Conservation (phyloP, 768 basidiomycete genomes). For the Tylopilus balloui region DNA sequence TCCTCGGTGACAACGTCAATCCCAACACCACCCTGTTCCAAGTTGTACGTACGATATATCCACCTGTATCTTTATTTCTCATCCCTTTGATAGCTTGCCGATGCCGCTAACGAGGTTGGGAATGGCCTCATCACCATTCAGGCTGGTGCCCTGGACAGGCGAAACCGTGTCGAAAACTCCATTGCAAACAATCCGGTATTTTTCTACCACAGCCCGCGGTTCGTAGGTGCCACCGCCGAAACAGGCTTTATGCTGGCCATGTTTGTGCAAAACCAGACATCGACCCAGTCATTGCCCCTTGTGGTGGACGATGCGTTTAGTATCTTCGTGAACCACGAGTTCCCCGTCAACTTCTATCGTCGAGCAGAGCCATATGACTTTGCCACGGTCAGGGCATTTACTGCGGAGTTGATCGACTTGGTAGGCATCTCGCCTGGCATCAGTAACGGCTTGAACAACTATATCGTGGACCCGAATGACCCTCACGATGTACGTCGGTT, state of each 20-base stretch:
- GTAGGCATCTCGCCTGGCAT: constrained; percentile 11
- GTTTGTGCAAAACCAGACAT: not conserved
- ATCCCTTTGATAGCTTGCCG: constrained; percentile 3
- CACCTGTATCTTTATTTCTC: too few species aligned
- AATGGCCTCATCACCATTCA: constrained; percentile 16
- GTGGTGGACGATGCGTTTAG: constrained; percentile 12
- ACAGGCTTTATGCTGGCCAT: constrained; percentile 13
- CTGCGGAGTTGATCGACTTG: not conserved
- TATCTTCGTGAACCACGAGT: constrained; percentile 15
- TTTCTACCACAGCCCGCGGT: constrained; percentile 15
- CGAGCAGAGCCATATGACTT: constrained; percentile 13
- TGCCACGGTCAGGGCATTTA: not conserved
- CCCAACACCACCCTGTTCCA: not conserved
- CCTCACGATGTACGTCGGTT: constrained; percentile 7
- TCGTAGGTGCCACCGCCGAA: constrained; percentile 13
- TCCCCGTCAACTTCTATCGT: constrained; percentile 15
- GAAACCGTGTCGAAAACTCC: constrained; percentile 19
- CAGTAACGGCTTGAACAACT: constrained; percentile 15
- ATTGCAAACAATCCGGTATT: constrained; percentile 22
- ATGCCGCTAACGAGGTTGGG: constrained; percentile 15
- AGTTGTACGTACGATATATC: not conserved
- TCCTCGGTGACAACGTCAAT: not conserved
- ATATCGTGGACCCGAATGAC: constrained; percentile 9
- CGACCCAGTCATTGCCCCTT: constrained; percentile 7
- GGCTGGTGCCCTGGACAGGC: constrained; percentile 16